phyloP scores from a whole-genome alignment of 2,329 filamentous ascomycete genomes.

The Colletotrichum gloeosporioides region DNA sequence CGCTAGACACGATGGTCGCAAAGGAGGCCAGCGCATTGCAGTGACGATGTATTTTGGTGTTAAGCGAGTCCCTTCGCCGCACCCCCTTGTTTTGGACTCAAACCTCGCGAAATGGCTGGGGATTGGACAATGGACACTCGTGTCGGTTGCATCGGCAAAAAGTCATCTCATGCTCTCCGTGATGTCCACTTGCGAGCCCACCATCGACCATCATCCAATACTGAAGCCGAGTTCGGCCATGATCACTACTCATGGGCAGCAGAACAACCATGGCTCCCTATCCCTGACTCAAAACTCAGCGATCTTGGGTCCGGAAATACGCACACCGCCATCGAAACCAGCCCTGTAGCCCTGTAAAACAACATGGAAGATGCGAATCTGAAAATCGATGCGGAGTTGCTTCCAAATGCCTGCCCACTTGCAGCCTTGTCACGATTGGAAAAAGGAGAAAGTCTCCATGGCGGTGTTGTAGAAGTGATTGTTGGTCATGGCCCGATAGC shows the following conservation, averaged over 20 bases:
- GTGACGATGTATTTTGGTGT: not conserved
- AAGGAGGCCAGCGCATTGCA: not conserved
- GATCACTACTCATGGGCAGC: not conserved
- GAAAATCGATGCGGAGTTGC: not conserved
- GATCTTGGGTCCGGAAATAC: not conserved
- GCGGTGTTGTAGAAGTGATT: not conserved
- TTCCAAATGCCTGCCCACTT: not conserved
- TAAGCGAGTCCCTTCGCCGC: not conserved
- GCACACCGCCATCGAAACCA: not conserved
- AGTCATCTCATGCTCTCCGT: not conserved
- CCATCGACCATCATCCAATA: not conserved
- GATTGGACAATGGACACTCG: not conserved
- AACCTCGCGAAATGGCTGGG: not conserved
- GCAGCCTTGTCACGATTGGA: not conserved
- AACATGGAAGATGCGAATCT: not conserved
- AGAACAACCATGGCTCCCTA: not conserved
- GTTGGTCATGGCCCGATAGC: accelerated
- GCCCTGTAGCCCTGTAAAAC: not conserved
- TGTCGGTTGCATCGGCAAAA: not conserved
- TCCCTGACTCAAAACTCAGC: not conserved
- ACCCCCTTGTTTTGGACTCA: not conserved
- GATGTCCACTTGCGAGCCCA: not conserved
- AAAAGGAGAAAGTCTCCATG: not conserved
- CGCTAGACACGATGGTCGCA: not conserved
- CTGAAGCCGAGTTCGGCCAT: not conserved